Percentiles rank a stretch among this genome's conserved stretches.
These are phyloP conservation scores for Picea glauca DNA, from an alignment of 75 land plant genomes.

Conservation along the genomic window DNA sequence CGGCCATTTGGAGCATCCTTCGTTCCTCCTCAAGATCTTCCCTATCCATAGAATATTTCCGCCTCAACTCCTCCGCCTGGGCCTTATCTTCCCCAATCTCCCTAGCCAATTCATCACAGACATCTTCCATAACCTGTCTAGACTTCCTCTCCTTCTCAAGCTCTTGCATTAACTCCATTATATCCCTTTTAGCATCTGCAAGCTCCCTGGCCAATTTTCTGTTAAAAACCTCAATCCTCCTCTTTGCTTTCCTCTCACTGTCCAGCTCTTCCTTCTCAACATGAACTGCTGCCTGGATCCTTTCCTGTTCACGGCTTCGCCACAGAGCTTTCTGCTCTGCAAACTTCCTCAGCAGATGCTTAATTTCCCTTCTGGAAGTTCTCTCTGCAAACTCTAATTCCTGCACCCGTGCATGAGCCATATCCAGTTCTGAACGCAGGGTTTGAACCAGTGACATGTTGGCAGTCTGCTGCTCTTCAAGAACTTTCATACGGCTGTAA, in stretches of 20 bases:
- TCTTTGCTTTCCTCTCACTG: conserved; percentile 13
- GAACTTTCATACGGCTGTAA: conserved; percentile 19
- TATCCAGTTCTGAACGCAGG: conserved; percentile 25
- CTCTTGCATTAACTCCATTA: conserved; percentile 6
- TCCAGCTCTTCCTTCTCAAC: conserved; percentile 13
- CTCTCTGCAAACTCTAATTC: conserved; percentile 26
- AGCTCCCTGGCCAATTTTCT: conserved; percentile 8
- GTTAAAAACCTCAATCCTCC: conserved; percentile 15
- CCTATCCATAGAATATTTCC: conserved; percentile 16
- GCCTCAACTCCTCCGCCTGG: conserved; percentile 22
- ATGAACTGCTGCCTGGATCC: not conserved
- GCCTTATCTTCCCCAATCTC: conserved; percentile 28
- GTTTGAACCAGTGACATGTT: conserved; percentile 11
- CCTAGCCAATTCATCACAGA: conserved; percentile 24
- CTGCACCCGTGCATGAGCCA: conserved; percentile 22
- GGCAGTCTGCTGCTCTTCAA: conserved; percentile 31
- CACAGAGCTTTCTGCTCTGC: conserved; percentile 11
- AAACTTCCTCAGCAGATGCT: conserved; percentile 5
- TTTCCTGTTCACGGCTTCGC: conserved; percentile 20
- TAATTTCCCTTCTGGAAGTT: conserved; percentile 20
- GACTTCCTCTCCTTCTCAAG: conserved; percentile 21
- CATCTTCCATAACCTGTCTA: conserved; percentile 22
- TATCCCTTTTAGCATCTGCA: conserved; percentile 9
- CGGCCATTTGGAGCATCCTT: conserved; percentile 26
- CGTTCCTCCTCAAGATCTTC: conserved; percentile 27